Conservation (phyloP, 2,329 filamentous ascomycete species). For the Fusarium camptoceras region DNA sequence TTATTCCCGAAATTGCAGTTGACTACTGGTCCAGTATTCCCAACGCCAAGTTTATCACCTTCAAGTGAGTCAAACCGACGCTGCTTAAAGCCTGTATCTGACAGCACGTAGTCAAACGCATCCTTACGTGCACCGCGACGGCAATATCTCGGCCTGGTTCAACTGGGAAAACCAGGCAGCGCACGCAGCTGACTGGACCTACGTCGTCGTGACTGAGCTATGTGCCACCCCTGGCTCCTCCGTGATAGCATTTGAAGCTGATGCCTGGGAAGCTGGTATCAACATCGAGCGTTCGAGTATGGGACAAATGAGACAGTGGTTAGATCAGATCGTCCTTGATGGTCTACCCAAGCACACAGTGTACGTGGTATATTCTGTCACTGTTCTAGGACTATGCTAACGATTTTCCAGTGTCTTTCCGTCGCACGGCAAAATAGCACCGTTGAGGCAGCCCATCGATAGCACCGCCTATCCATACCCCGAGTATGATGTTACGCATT, state of each 20-base stretch:
- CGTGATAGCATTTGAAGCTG: neutral
- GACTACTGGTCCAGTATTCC: constrained; percentile 27
- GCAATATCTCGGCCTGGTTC: constrained; percentile 20
- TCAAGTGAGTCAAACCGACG: constrained; percentile 18
- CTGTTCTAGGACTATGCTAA: rapidly evolving
- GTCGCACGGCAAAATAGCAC: neutral
- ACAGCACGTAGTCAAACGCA: constrained; percentile 7
- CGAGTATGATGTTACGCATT: neutral
- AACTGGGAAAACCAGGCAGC: constrained; percentile 22
- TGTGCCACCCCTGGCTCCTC: neutral
- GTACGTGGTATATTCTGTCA: neutral
- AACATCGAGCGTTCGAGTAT: neutral
- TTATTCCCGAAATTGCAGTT: constrained; percentile 12
- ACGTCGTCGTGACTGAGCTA: constrained; percentile 14
- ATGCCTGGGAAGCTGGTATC: neutral
- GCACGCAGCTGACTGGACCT: constrained; percentile 23
- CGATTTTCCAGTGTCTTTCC: neutral
- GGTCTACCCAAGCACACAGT: neutral
- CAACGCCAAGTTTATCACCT: constrained; percentile 4
- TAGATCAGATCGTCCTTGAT: neutral
- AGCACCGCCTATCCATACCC: neutral
- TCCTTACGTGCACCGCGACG: constrained; percentile 13
- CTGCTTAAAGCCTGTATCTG: neutral
- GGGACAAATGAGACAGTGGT: constrained; percentile 2
- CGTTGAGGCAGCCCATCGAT: neutral